phyloP scores from a whole-genome alignment of 1,284 basidiomycete genomes.

The Hortiboletus rubellus region DNA sequence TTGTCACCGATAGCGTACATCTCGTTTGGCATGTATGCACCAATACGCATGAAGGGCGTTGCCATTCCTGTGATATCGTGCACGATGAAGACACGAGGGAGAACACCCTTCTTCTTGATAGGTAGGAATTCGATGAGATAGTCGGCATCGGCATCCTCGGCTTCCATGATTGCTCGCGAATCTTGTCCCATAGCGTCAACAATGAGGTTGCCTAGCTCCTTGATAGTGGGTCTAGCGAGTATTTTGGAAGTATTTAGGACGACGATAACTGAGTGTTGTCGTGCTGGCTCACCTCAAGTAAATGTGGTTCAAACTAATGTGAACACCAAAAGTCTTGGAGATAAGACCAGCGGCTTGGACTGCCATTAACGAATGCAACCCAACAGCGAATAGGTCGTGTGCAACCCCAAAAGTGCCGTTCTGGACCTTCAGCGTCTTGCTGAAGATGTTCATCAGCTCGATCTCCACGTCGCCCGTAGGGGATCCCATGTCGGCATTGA shows the following conservation, averaged over 20 bases:
- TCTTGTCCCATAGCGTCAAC: constrained; percentile 32
- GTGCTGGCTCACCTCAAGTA: constrained; percentile 27
- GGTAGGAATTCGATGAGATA: constrained; percentile 32
- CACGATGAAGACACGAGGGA: constrained; percentile 29
- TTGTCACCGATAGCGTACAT: constrained; percentile 36
- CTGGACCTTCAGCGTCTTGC: constrained; percentile 23
- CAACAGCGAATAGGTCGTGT: constrained; percentile 32
- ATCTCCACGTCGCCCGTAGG: constrained; percentile 28
- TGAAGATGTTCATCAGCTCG: constrained; percentile 29
- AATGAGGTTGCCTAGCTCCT: constrained; percentile 28
- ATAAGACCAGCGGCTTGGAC: constrained; percentile 32
- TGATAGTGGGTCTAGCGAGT: constrained; percentile 24
- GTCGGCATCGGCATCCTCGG: constrained; percentile 29
- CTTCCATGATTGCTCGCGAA: constrained; percentile 26
- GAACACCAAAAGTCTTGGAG: constrained; percentile 33
- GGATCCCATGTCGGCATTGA: constrained; percentile 26
- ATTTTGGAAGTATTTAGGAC: not conserved
- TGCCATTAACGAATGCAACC: constrained; percentile 33
- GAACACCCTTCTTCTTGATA: constrained; percentile 34
- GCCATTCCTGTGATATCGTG: constrained; percentile 36
- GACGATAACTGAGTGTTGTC: not conserved
- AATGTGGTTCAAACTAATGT: constrained; percentile 31
- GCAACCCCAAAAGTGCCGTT: constrained; percentile 26
- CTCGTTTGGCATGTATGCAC: constrained; percentile 34
- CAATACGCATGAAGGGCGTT: constrained; percentile 34